phyloP scores from a whole-genome alignment of 176 grass and related monocot species.

The Zoysia pacifica region DNA sequence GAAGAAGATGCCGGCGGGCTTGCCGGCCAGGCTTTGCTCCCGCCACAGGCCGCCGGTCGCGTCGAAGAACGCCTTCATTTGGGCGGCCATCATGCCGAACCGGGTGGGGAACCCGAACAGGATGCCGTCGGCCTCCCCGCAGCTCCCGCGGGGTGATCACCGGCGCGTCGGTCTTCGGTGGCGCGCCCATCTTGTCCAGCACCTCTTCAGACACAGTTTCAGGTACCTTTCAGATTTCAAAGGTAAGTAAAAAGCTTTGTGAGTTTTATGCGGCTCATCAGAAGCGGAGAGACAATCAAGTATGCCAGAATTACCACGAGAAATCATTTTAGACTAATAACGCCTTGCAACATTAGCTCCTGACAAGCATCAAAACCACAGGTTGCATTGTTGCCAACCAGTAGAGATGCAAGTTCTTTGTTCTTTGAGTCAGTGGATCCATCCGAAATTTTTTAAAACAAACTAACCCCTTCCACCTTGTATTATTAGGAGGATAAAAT shows the following conservation, averaged over 20 bases:
- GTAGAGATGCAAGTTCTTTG: too few species aligned
- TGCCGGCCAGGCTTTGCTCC: neutral
- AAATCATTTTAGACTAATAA: too few species aligned
- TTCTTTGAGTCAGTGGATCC: too few species aligned
- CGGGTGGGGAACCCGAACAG: neutral
- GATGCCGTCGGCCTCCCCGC: slow-evolving; percentile 29
- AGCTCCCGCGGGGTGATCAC: slow-evolving; percentile 52
- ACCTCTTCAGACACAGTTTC: slow-evolving; percentile 64
- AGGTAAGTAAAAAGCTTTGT: neutral
- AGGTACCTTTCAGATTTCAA: slow-evolving; percentile 44
- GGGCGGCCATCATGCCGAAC: neutral
- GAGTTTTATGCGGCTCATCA: too few species aligned
- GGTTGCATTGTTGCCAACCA: too few species aligned
- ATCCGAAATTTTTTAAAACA: too few species aligned
- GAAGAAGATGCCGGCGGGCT: neutral
- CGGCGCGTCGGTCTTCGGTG: slow-evolving; percentile 50
- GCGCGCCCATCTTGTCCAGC: slow-evolving; percentile 65
- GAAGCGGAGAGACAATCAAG: too few species aligned
- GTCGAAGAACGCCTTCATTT: neutral
- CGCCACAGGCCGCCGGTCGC: neutral
- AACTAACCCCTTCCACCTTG: too few species aligned
- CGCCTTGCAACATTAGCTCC: too few species aligned
- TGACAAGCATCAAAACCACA: too few species aligned
- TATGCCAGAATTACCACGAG: too few species aligned
- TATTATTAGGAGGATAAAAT: too few species aligned